phyloP scores from a whole-genome alignment of 1,284 basidiomycete genomes.

The Sporisorium exsertum region DNA sequence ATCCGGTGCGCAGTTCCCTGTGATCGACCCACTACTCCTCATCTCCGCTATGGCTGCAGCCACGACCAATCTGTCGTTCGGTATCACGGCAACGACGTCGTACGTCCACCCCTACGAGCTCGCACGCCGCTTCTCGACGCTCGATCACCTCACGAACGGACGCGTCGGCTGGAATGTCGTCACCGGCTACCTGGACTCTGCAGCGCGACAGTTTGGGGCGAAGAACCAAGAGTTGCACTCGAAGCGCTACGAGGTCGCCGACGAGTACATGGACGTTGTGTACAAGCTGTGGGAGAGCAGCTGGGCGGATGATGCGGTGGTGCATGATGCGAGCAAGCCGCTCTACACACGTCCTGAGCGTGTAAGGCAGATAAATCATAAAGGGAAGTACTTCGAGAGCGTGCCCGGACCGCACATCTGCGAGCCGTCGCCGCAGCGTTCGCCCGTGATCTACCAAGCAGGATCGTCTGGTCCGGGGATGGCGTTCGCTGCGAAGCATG shows the following conservation, averaged over 20 bases:
- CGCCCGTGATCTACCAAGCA: slow-evolving; percentile 69
- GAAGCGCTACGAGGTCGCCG: slow-evolving; percentile 61
- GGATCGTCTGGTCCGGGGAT: slow-evolving; percentile 66
- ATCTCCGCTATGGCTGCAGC: slow-evolving; percentile 62
- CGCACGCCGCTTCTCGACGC: slow-evolving; percentile 67
- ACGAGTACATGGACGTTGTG: slow-evolving; percentile 65
- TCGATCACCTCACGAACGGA: slow-evolving; percentile 70
- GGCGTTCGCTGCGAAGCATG: slow-evolving; percentile 68
- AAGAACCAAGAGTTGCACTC: slow-evolving; percentile 61
- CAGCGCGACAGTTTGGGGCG: slow-evolving; percentile 65
- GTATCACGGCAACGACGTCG: slow-evolving; percentile 62
- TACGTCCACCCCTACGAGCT: slow-evolving; percentile 69
- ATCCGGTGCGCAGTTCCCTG: slow-evolving; percentile 64
- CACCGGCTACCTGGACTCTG: slow-evolving; percentile 68
- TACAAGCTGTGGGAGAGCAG: slow-evolving; percentile 70
- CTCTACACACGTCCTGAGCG: slow-evolving; percentile 63
- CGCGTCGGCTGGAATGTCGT: slow-evolving; percentile 70
- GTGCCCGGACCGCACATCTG: slow-evolving; percentile 68
- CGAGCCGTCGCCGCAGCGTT: slow-evolving; percentile 67
- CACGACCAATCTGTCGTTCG: slow-evolving; percentile 61
- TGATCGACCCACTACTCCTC: slow-evolving; percentile 60
- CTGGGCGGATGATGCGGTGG: slow-evolving; percentile 69
- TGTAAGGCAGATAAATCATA: slow-evolving; percentile 67
- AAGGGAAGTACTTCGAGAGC: slow-evolving; percentile 62
- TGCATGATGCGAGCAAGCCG: slow-evolving; percentile 36